Conservation (phyloP, 768 basidiomycete genomes). For the Austroboletus eburneus region DNA sequence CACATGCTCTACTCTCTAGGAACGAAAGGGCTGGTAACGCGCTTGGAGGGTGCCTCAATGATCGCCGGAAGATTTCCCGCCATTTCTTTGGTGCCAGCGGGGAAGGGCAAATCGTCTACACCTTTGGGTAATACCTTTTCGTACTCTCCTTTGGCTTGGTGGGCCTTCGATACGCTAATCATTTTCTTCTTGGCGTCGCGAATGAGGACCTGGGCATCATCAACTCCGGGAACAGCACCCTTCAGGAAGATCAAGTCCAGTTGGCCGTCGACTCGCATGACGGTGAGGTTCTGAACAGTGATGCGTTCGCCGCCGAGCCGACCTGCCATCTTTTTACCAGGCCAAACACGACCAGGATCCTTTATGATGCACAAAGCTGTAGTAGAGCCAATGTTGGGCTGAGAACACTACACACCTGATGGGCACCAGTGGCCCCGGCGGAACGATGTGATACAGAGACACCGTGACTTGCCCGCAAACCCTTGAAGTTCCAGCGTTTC, state of each 20-base stretch:
- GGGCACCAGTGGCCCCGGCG: constrained; percentile 89
- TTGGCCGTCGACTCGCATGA: constrained; percentile 80
- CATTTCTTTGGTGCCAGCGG: constrained; percentile 79
- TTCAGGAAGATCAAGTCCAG: constrained; percentile 89
- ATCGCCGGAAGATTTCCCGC: constrained; percentile 62
- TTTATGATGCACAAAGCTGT: constrained; percentile 29
- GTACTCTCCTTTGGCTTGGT: constrained; percentile 66
- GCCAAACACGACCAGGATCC: constrained; percentile 95
- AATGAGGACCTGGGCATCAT: constrained; percentile 82
- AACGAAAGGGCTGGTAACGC: constrained; percentile 75
- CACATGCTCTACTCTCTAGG: constrained; percentile 53
- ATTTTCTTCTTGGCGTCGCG: constrained; percentile 90
- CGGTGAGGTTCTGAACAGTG: constrained; percentile 84
- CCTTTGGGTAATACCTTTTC: constrained; percentile 80
- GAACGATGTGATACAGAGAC: constrained; percentile 92
- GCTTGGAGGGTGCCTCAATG: constrained; percentile 68
- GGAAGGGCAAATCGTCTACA: constrained; percentile 85
- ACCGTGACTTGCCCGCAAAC: constrained; percentile 92
- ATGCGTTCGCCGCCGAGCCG: constrained; percentile 80
- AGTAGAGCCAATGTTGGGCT: neutral
- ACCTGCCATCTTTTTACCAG: constrained; percentile 98
- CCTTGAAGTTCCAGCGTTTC: constrained; percentile 94
- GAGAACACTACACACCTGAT: constrained; percentile 60
- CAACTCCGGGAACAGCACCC: constrained; percentile 87
- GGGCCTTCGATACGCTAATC: constrained; percentile 52